Evolutionary conservation across 2,329 filamentous ascomycete species (phyloP).

Genomic region (Beauveria sp.): DNA sequence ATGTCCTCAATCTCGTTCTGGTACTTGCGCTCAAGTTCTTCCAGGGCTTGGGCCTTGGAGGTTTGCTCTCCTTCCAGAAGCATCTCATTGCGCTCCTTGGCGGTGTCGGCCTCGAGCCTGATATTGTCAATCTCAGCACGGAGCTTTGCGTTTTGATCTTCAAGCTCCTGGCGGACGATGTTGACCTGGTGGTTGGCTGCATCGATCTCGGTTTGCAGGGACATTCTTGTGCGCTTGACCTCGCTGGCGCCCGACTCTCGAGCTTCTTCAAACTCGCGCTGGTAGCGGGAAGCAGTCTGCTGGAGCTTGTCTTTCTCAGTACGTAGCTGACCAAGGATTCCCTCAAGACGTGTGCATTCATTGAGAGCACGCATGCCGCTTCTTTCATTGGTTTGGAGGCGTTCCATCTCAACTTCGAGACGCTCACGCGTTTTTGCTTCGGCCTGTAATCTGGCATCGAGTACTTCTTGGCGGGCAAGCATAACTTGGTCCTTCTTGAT

Average conservation of each 20-base stretch:
- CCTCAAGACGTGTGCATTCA: constrained; percentile 54
- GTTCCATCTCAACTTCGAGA: constrained; percentile 58
- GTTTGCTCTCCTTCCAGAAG: constrained; percentile 73
- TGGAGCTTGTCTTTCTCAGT: constrained; percentile 67
- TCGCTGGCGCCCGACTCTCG: constrained; percentile 73
- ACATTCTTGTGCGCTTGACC: constrained; percentile 69
- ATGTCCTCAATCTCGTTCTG: constrained; percentile 67
- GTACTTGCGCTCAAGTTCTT: constrained; percentile 49
- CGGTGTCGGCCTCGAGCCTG: constrained; percentile 71
- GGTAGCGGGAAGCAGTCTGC: constrained; percentile 57
- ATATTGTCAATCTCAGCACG: constrained; percentile 70
- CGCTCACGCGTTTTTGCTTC: constrained; percentile 64
- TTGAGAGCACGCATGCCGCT: constrained; percentile 56
- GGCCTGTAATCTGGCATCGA: constrained; percentile 69
- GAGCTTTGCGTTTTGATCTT: constrained; percentile 67
- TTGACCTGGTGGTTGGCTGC: constrained; percentile 80
- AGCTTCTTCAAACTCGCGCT: constrained; percentile 79
- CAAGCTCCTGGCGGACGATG: constrained; percentile 70
- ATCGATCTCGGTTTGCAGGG: constrained; percentile 76
- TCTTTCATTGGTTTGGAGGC: constrained; percentile 56
- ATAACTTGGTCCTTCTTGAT: constrained; percentile 73
- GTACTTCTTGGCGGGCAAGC: constrained; percentile 69
- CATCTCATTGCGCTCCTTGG: constrained; percentile 74
- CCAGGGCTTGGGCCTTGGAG: constrained; percentile 51
- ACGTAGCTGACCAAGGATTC: constrained; percentile 47